A percentile compares a stretch with the other conserved stretches of the same genome.
Conservation (phyloP, 2,329 filamentous ascomycete genomes). For the Colletotrichum zoysiae region DNA sequence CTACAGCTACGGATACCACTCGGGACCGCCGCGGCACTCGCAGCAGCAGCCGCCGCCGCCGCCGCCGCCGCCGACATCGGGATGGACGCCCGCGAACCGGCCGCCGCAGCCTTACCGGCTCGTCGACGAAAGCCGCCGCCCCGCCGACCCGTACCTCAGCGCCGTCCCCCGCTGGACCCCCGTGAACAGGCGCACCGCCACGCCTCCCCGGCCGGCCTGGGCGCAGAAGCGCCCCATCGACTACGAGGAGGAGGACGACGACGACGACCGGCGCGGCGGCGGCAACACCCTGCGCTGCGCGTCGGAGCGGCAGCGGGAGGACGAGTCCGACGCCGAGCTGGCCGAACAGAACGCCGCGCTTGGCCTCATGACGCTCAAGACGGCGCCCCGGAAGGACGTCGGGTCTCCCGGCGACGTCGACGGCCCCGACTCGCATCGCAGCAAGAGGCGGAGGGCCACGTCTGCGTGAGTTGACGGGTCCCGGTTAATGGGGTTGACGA, state of each 20-base stretch:
- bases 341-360: conserved; percentile 61
- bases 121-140: conserved; percentile 40
- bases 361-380: conserved; percentile 61
- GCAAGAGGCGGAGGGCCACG: conserved; percentile 57
- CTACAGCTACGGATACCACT: conserved; percentile 31
- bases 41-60: too few relatives aligned
- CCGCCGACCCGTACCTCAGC: conserved; percentile 58
- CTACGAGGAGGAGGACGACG: conserved; percentile 44
- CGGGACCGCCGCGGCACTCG: conserved; percentile 9
- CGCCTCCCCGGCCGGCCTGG: conserved; percentile 30
- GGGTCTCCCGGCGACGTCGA: conserved; percentile 42
- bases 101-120: conserved; percentile 25
- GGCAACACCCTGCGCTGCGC: conserved; percentile 38
- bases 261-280: conserved; percentile 46
- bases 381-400: conserved; percentile 34
- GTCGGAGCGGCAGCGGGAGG: conserved; percentile 26
- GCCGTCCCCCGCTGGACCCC: conserved; percentile 56
- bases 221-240: conserved; percentile 47
- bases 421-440: conserved; percentile 47
- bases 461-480: conserved; percentile 49
- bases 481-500: background rate
- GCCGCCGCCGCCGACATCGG: conserved; percentile 38
- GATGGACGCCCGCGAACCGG: conserved; percentile 49
- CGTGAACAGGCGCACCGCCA: conserved; percentile 30
- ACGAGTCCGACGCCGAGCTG: conserved; percentile 44